Base-by-base conservation (phyloP, 163 green algal species). In the Scenedesmus sp. region DNA sequence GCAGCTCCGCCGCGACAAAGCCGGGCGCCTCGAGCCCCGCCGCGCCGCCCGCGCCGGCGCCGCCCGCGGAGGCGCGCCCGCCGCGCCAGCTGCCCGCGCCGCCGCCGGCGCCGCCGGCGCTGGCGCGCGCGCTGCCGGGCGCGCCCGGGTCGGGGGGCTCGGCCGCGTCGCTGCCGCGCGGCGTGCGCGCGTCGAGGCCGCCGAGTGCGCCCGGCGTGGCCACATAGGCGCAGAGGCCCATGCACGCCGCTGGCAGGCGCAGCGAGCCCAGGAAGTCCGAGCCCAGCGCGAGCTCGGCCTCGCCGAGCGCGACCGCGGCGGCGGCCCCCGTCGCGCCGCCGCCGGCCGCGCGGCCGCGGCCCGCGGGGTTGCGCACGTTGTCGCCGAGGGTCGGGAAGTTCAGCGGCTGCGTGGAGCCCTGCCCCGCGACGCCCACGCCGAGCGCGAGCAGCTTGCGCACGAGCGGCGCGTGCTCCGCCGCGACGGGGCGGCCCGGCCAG, bases 221-320 rank as follows among this genome's bases (percentile, higher is more conserved):
- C 0, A 86, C 73, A 58, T 88, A 89, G 29, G 66, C 75, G 56
- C 88, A 92, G 2, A 89, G 26, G 1, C 91, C 89, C 72, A 86
- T 90, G 81, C 85, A 91, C 18, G 88, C 88, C 22, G 88, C 91
- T 0, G 91, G 79, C 39, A 89, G 54, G 0, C 77, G 75, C 0
- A 75, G 62, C 5, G 78, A 74, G 24, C 83, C 83, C 0, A 88
- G 60, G 10, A 63, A 58, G 65, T 92, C 87, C 14, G 62, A 39
- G 5, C 45, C 57, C 1, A 89, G 53, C 2, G 82, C 87, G 20
- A 86, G 18, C 24, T 82, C 34, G 4, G 75, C 74, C 0, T 60
- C 2, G 3, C 76, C 71, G 13, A 58, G 36, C 18, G 81, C 74
- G 4, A 87, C 70, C 10, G 74, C 81, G 20, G 73, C 72, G 6